Evolutionary conservation across 768 basidiomycete species (phyloP), one percentile per base, ranked within the genome.

Genomic region (Russula lepida): DNA sequence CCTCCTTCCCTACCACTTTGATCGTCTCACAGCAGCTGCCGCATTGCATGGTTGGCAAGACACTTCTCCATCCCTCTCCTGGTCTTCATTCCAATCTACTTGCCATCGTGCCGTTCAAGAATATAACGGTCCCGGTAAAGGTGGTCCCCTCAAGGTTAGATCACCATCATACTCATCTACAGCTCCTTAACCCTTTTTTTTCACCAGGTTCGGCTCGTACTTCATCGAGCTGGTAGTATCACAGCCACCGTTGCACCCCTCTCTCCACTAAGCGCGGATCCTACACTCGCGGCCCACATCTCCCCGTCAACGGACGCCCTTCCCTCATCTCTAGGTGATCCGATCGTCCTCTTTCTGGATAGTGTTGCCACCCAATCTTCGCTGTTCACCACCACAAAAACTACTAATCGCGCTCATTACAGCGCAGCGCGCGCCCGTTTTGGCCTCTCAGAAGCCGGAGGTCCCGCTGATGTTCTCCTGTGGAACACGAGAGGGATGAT

Each of bases 321-420:
- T 8, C 52, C 66, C 47, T 68, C 50, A 50, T 48, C 66, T 39
- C 68, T 58, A 17, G 68, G 69, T 43, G 72, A 72, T 8, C 70
- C 79, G 17, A 73, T 84, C 55, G 72, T 72, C 28, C 65, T 91
- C 51, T 74, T 74, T 52, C 64, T 89, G 48, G 89, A 92, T 71
- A 75, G 73, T 2, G 69, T 76, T 60, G 71, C 81, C 13, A 85
- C 84, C 1, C 70, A 77, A 4, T 73, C 79, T 0, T 83, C 84
- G 17, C 58, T 79, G 25, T 86, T 84, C 68, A 86, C 86, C 0
- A 67, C 71, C 23, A 84, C 87, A 50, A 92, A 92, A 71, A 92
- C 90, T 0, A 90, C 88, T 2, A 60, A 75, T 41, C 80, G 89
- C 50, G 60, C 69, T 7, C 70, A 78, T 12, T 92, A 92, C 67